Conservation (phyloP, 805 yeast species). For the Lachancea nothofagi region DNA sequence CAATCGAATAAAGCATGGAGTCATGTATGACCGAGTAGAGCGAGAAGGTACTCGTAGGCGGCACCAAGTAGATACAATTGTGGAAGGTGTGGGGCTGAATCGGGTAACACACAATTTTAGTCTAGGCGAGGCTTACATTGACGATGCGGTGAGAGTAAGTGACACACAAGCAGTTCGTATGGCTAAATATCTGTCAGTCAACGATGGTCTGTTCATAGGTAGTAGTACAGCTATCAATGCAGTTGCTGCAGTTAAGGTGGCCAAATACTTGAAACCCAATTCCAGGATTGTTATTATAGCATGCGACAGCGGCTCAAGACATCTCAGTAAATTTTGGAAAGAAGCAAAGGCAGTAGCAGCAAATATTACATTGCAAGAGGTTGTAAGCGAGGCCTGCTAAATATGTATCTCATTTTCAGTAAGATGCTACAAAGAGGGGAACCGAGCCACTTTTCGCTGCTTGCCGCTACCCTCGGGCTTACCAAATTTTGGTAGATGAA, state of each 20-base stretch:
- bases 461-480: too few relatives aligned
- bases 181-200: constrained; percentile 76
- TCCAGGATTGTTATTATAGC: constrained; percentile 75
- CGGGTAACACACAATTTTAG: constrained; percentile 77
- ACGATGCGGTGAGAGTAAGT: constrained; percentile 71
- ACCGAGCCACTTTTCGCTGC: too few relatives aligned
- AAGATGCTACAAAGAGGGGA: too few relatives aligned
- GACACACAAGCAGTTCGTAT: constrained; percentile 79
- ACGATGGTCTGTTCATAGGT: constrained; percentile 90
- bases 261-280: constrained; percentile 47
- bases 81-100: constrained; percentile 92
- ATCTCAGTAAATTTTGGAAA: constrained; percentile 89
- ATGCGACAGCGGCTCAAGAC: constrained; percentile 90
- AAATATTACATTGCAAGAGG: constrained; percentile 34
- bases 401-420: not conserved
- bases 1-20: constrained; percentile 81
- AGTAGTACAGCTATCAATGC: constrained; percentile 92
- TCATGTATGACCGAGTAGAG: constrained; percentile 86
- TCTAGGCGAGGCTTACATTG: constrained; percentile 63
- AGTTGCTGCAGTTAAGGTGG: constrained; percentile 73
- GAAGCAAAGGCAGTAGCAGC: constrained; percentile 41
- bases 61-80: constrained; percentile 92
- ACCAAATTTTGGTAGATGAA: too few relatives aligned
- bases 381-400: constrained; percentile 14
- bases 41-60: constrained; percentile 90